Evolutionary conservation across 169 alveolate genomes (phyloP).

Genomic region (Toxoplasma gondii): DNA sequence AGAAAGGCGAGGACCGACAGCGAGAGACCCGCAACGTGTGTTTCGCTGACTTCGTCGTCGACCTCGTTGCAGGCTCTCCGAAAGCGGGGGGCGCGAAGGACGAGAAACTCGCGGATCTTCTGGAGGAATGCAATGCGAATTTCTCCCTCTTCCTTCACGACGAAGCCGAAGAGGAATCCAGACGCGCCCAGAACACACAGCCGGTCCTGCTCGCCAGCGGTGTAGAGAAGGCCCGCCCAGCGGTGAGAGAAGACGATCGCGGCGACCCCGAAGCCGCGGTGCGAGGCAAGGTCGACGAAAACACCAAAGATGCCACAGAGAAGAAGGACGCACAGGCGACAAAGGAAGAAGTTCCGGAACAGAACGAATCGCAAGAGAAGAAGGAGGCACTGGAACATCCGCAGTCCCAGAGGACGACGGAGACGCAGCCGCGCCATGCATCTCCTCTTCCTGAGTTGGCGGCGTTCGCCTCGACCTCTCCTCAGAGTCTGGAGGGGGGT

Average conservation of each 20-base stretch:
- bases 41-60: background rate
- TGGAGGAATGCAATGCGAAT: background rate
- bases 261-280: background rate
- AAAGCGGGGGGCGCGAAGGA: background rate
- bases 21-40: background rate
- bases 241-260: background rate
- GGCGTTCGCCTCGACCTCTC: background rate
- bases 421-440: background rate
- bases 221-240: background rate
- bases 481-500: background rate
- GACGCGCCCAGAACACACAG: background rate
- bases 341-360: background rate
- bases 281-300: background rate
- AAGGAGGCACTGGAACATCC: constrained; percentile 29
- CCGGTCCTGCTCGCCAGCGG: background rate
- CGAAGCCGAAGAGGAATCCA: background rate
- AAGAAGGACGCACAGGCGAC: background rate
- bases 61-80: background rate
- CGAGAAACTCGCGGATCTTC: background rate
- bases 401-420: background rate
- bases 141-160: background rate
- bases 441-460: background rate
- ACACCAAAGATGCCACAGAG: background rate
- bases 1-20: background rate
- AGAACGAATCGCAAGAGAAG: constrained; percentile 26